Base-by-base conservation (phyloP, 2,329 filamentous ascomycete species). In the Sarocladium kiliense region DNA sequence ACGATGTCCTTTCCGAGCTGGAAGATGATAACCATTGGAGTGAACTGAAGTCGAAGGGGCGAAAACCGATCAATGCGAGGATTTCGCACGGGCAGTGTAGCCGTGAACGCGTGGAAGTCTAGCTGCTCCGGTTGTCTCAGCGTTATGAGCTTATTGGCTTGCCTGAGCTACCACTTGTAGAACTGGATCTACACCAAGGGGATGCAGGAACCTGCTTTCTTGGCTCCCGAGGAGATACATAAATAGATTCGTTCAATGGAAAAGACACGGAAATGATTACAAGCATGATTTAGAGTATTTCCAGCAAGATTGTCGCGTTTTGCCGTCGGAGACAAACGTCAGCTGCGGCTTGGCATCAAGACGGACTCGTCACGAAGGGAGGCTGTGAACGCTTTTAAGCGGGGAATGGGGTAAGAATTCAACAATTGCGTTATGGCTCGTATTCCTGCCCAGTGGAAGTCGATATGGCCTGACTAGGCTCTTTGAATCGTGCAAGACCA, bases 301-400 rank as follows among this genome's bases (percentile, higher is more conserved):
- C n/a, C n/a, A n/a, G n/a, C n/a, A n/a, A n/a, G n/a, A n/a, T n/a
- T n/a, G n/a, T n/a, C n/a, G n/a, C 44, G 5, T 23, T 23, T 23
- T 51, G 27, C 14, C 6, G 4, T 11, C n/a, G 21, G 19, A 21
- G 7, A 18, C 9, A 23, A 51, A 51, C 47, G 47, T 51, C 47
- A 51, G 47, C 47, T 51, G 47, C 47, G 47, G 47, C 47, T 51
- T 51, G 47, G 47, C 47, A 10, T 4, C 3, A 12, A 36, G 14
- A 32, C n/a, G n/a, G 30, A 51, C 47, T 51, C 47, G 47, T 51
- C 47, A 51, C 23, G 47, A 32, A 51, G 26, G 16, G 47, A 51
- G 47, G 47, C 47, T 51, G 47, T 51, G 47, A 51, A 51, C n/a
- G 18, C 18, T 11, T 16, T 23, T 23, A 51, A 51, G 47, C 27